These are phyloP conservation scores for Penicillium coprophilum DNA, from an alignment of 495 filamentous ascomycete species.

Conservation along the genomic window DNA sequence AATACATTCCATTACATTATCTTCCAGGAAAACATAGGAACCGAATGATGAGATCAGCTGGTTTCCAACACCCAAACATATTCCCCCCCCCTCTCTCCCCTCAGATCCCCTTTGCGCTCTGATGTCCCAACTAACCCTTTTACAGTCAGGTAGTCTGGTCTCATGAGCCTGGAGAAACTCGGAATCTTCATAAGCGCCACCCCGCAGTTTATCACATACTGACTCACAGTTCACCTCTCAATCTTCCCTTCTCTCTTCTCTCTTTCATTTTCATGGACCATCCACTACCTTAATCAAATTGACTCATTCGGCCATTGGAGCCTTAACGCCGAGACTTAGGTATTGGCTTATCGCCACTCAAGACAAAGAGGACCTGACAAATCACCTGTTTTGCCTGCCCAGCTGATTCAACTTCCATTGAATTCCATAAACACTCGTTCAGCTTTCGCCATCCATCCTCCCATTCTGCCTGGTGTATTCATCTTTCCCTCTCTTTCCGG, in stretches of 20 bases:
- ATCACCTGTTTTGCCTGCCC: slow-evolving; percentile 34
- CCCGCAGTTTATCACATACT: slow-evolving; percentile 18
- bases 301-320: slow-evolving; percentile 13
- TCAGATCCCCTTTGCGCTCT: slow-evolving; percentile 8
- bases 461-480: slow-evolving; percentile 16
- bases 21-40: too few species aligned
- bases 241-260: background rate
- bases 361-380: slow-evolving; percentile 43
- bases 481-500: background rate
- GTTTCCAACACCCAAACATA: slow-evolving; percentile 5
- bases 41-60: slow-evolving; percentile 13
- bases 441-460: slow-evolving; percentile 23
- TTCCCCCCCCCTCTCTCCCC: background rate
- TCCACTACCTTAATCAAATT: background rate
- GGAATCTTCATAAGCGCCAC: slow-evolving; percentile 12
- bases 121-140: slow-evolving; percentile 3
- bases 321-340: slow-evolving; percentile 13
- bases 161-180: slow-evolving; percentile 11
- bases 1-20: too few species aligned
- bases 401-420: slow-evolving; percentile 20
- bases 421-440: slow-evolving; percentile 15
- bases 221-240: slow-evolving; percentile 5
- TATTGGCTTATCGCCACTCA: slow-evolving; percentile 34
- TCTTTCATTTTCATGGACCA: background rate
- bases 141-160: slow-evolving; percentile 4